Evolutionary conservation across 1,139 yeast genomes (phyloP), one percentile per base, ranked within the genome.

Genomic region (Geotrichum fermentans): DNA sequence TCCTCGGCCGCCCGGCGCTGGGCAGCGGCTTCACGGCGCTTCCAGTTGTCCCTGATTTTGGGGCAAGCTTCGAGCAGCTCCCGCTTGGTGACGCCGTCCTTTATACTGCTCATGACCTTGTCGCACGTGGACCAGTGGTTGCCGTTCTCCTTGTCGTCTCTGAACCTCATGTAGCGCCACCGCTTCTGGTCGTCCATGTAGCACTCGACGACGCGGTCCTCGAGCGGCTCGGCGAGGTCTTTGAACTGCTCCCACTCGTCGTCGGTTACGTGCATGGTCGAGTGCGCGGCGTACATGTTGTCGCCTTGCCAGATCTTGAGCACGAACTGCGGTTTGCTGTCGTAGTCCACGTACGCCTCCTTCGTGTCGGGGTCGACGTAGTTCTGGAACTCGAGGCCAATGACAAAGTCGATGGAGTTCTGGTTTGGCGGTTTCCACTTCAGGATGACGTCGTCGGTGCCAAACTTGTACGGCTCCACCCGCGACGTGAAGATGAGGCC

Each of bases 371-470:
- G 79, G 61, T 88, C 96, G 46, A 78, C 80, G 51, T 65, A 84
- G 44, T 70, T 61, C 13, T 83, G 82, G 60, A 90, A 89, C 21
- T 78, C 78, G 44, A 92, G 66, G 34, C 78, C 77, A 53, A 94
- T 65, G 62, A 83, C 82, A 67, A 87, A 92, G 67, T 94, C 99
- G 32, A 94, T 77, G 0, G 97, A 83, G 61, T 94, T 94, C 66
- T 92, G 98, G 53, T 87, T 86, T 8, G 95, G 89, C 0, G 98
- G 97, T 61, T 94, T 94, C 99, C 99, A 94, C 66, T 94, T 94
- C 50, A 94, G 69, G 30, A 70, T 67, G 32, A 67, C 79, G 3
- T 79, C 77, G 64, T 92, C 97, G 0, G 97, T 90, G 11, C 97
- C 97, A 56, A 82, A 80, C 3, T 79, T 75, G 67, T 94, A 94